Conservation (phyloP, 2,329 filamentous ascomycete species). For the Phialocephala subalpina region DNA sequence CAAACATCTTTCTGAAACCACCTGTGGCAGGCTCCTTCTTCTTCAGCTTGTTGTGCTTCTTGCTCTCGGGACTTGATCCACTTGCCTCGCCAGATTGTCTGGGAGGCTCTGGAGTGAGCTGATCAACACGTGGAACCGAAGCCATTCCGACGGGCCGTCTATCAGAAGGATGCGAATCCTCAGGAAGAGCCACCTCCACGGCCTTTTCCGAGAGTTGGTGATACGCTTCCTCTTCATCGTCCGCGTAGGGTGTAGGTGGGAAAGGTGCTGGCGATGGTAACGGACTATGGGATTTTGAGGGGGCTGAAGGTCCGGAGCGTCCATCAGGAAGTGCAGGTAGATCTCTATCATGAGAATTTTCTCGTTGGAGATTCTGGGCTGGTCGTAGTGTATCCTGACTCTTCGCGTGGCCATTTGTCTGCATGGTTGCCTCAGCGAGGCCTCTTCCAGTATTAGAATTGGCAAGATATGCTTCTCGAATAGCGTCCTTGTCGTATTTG, state of each 20-base stretch:
- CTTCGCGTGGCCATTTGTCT: constrained; percentile 47
- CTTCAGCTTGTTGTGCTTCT: constrained; percentile 62
- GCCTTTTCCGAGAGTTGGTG: constrained; percentile 47
- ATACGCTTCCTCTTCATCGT: constrained; percentile 30
- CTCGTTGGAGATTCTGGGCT: constrained; percentile 27
- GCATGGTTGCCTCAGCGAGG: constrained; percentile 54
- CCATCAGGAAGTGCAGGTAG: constrained; percentile 36
- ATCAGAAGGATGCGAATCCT: constrained; percentile 34
- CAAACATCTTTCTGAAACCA: constrained; percentile 72
- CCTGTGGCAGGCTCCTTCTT: constrained; percentile 52
- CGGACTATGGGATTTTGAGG: constrained; percentile 47
- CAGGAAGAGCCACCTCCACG: constrained; percentile 34
- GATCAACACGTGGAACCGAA: constrained; percentile 27
- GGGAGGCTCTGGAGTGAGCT: constrained; percentile 32
- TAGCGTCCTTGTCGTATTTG: constrained; percentile 90
- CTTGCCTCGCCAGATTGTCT: constrained; percentile 38
- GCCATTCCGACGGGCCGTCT: constrained; percentile 27
- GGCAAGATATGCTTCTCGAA: constrained; percentile 85
- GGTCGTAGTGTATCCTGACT: constrained; percentile 39
- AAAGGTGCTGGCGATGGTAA: constrained; percentile 34
- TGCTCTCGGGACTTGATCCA: constrained; percentile 53
- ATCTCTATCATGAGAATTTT: constrained; percentile 25
- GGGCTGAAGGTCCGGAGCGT: constrained; percentile 51
- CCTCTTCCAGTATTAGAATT: constrained; percentile 78
- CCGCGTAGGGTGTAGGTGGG: constrained; percentile 35